Percentiles rank a stretch among this genome's conserved stretches.
These are phyloP conservation scores for Yamadazyma taylorii DNA, from an alignment of 1,139 yeast genomes.

Conservation along the genomic window DNA sequence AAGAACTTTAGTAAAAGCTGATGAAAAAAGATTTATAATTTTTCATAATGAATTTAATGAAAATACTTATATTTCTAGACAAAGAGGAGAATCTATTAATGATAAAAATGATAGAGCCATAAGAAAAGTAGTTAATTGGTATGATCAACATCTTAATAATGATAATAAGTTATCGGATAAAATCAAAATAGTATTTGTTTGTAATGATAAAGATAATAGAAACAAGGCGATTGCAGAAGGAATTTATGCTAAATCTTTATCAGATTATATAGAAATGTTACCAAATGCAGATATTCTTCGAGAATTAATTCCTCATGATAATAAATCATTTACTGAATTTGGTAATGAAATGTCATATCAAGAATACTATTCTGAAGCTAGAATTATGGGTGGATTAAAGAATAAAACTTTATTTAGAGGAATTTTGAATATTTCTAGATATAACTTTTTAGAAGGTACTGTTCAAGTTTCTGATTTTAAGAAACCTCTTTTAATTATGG, in stretches of 20 bases:
- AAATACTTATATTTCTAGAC: constrained; percentile 66
- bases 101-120: constrained; percentile 94
- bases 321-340: constrained; percentile 24
- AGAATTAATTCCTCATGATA: constrained; percentile 69
- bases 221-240: constrained; percentile 56
- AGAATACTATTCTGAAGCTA: constrained; percentile 75
- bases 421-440: constrained; percentile 72
- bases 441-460: constrained; percentile 86
- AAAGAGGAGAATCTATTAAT: constrained; percentile 70
- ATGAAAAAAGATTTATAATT: constrained; percentile 82
- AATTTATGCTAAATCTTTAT: constrained; percentile 54
- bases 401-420: constrained; percentile 91
- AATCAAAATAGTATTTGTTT: constrained; percentile 61
- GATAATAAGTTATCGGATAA: constrained; percentile 28
- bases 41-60: constrained; percentile 91
- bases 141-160: constrained; percentile 56
- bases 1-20: constrained; percentile 72
- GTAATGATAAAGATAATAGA: constrained; percentile 75
- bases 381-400: constrained; percentile 87
- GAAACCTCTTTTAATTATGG: constrained; percentile 78
- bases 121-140: constrained; percentile 74
- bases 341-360: constrained; percentile 62
- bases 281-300: constrained; percentile 76
- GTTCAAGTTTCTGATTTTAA: constrained; percentile 73
- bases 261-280: constrained; percentile 66